These are phyloP conservation scores for Cardamine chenopodiifolia DNA, from an alignment of 345 rosid species.

Conservation along the genomic window DNA sequence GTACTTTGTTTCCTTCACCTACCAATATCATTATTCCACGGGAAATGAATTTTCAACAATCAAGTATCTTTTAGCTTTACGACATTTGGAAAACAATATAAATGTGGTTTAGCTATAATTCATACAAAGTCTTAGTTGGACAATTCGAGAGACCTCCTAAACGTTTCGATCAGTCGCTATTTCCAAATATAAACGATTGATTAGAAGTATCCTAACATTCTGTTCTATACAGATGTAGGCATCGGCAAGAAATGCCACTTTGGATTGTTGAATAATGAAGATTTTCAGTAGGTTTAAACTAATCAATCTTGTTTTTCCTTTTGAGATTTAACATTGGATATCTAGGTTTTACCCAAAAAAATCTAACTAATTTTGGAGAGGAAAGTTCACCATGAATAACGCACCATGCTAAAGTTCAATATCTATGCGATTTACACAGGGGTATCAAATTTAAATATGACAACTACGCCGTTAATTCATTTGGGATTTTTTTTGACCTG, in stretches of 20 bases:
- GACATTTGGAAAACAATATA: not conserved
- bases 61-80: not conserved
- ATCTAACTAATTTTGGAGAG: too few species aligned
- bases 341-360: too few species aligned
- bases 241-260: not conserved
- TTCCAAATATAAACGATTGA: not conserved
- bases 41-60: not conserved
- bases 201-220: not conserved
- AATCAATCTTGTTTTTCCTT: too few species aligned
- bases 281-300: not conserved
- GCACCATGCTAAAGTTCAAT: too few species aligned
- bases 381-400: too few species aligned
- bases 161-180: not conserved
- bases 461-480: too few species aligned
- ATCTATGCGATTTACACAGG: too few species aligned
- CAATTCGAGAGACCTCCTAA: too few species aligned
- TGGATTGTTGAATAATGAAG: not conserved
- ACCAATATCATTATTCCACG: not conserved
- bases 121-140: too few species aligned
- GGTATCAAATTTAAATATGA: too few species aligned
- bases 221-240: not conserved
- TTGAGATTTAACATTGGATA: too few species aligned
- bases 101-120: not conserved
- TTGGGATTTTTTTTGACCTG: too few species aligned
- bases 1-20: not conserved